Conservation (phyloP, 2,329 filamentous ascomycete genomes). For the Sphaceloma murrayae region DNA sequence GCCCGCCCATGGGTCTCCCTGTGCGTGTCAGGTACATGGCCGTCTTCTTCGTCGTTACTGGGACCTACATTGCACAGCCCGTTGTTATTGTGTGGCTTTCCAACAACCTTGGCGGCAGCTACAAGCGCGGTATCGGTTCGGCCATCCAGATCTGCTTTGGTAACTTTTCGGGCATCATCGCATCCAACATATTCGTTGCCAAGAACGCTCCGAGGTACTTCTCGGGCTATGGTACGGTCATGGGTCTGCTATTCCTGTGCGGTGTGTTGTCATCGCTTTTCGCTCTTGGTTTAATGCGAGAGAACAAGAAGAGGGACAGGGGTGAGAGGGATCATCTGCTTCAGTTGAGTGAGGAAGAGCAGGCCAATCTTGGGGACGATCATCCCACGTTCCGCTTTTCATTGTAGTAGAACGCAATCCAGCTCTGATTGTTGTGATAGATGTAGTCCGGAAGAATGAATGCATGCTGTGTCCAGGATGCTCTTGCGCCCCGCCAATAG, state of each 20-base stretch:
- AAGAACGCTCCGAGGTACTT: conserved; percentile 41
- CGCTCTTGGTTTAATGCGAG: conserved; percentile 33
- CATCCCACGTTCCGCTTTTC: conserved; percentile 43
- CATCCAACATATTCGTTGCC: conserved; percentile 43
- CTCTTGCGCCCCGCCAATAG: too few relatives aligned
- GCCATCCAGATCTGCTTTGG: conserved; percentile 46
- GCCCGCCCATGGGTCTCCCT: conserved; percentile 3
- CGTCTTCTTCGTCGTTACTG: conserved; percentile 45
- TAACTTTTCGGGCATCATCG: conserved; percentile 43
- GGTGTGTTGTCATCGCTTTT: conserved; percentile 34
- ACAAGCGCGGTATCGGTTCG: conserved; percentile 46
- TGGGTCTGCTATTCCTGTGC: conserved; percentile 41
- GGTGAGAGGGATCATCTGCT: conserved; percentile 40
- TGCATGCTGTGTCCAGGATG: too few relatives aligned
- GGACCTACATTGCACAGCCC: conserved; percentile 47
- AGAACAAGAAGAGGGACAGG: conserved; percentile 40
- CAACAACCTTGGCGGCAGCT: conserved; percentile 50
- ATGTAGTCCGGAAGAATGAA: too few relatives aligned
- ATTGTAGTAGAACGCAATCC: neutral
- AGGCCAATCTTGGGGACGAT: conserved; percentile 43
- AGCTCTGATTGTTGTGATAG: too few relatives aligned
- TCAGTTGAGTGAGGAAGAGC: conserved; percentile 28
- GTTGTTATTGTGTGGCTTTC: conserved; percentile 48
- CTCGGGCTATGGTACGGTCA: conserved; percentile 41
- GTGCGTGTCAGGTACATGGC: conserved; percentile 46